These are phyloP conservation scores for Trichoderma sp. DNA, from an alignment of 2,329 filamentous ascomycete genomes.

Conservation along the genomic window DNA sequence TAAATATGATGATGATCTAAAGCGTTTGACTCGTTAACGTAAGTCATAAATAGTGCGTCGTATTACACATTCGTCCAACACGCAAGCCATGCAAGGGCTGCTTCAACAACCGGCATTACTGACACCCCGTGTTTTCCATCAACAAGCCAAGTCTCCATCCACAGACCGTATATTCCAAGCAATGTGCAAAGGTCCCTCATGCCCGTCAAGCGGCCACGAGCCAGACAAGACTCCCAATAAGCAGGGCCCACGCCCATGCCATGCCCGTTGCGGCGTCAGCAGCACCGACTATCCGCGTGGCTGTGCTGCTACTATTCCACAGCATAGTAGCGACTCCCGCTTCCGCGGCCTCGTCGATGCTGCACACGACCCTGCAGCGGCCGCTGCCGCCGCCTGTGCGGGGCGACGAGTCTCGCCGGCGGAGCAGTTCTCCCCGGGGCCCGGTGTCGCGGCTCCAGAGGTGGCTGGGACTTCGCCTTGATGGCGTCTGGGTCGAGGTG, in stretches of 20 bases:
- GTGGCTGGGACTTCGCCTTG: not conserved
- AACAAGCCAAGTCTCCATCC: not conserved
- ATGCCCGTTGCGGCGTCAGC: not conserved
- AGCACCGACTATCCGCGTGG: conserved; percentile 16
- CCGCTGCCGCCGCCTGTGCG: not conserved
- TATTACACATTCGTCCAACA: not conserved
- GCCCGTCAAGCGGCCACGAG: not conserved
- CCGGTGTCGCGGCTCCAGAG: conserved; percentile 17
- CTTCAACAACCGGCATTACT: not conserved
- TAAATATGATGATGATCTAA: not conserved
- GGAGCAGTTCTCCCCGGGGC: conserved; percentile 34
- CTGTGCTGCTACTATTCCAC: conserved; percentile 25
- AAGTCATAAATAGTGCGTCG: not conserved
- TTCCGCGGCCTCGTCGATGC: conserved; percentile 34
- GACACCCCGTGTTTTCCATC: not conserved
- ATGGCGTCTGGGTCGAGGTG: conserved; percentile 24
- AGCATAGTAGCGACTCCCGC: conserved; percentile 26
- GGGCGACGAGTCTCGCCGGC: conserved; percentile 24
- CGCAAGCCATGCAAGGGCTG: not conserved
- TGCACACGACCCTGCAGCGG: conserved; percentile 32
- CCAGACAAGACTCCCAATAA: not conserved
- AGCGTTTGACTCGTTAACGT: not conserved
- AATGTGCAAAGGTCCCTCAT: not conserved
- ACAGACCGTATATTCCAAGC: not conserved
- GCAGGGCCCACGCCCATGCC: conserved; percentile 16